phyloP scores from a whole-genome alignment of 2,329 filamentous ascomycete genomes.

The Escovopsis sp. region DNA sequence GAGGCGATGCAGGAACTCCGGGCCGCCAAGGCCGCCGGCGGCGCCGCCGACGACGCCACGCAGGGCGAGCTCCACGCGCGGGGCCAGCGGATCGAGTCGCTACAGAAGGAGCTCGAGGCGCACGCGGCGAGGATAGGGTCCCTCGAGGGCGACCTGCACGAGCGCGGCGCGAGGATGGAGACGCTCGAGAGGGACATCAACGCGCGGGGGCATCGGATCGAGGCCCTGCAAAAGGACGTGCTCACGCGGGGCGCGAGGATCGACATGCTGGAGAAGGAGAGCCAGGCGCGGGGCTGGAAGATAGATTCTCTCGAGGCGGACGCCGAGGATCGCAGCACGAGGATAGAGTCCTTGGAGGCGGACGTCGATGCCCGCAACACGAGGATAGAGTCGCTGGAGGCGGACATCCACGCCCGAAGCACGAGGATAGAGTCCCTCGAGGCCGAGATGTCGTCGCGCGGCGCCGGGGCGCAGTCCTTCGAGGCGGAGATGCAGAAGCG shows the following conservation, averaged over 20 bases:
- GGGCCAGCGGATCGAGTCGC: slow-evolving; percentile 7
- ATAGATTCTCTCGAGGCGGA: slow-evolving; percentile 9
- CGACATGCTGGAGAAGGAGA: slow-evolving; percentile 21
- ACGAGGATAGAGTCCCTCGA: slow-evolving; percentile 26
- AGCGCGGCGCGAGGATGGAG: slow-evolving; percentile 9
- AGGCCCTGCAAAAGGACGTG: slow-evolving; percentile 7
- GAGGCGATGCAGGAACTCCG: slow-evolving; percentile 23
- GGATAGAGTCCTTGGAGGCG: slow-evolving; percentile 10
- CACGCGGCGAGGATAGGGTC: slow-evolving; percentile 23
- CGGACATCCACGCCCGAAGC: slow-evolving; percentile 17
- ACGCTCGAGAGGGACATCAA: slow-evolving; percentile 13
- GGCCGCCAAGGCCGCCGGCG: slow-evolving; percentile 13
- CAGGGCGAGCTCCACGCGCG: slow-evolving; percentile 13
- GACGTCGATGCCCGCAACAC: slow-evolving; percentile 12
- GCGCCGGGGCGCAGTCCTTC: slow-evolving; percentile 9
- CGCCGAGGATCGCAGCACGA: slow-evolving; percentile 8
- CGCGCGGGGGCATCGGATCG: slow-evolving; percentile 8
- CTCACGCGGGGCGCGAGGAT: slow-evolving; percentile 24
- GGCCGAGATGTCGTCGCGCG: slow-evolving; percentile 8
- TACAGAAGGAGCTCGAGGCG: slow-evolving; percentile 14
- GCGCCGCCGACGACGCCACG: slow-evolving; percentile 9
- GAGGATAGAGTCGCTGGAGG: slow-evolving; percentile 8
- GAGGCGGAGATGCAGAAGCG: slow-evolving; percentile 16
- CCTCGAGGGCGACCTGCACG: slow-evolving; percentile 18
- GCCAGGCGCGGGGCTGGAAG: slow-evolving; percentile 10